Conservation (phyloP, 331 rosid species). For the Stylosanthes scabra region DNA sequence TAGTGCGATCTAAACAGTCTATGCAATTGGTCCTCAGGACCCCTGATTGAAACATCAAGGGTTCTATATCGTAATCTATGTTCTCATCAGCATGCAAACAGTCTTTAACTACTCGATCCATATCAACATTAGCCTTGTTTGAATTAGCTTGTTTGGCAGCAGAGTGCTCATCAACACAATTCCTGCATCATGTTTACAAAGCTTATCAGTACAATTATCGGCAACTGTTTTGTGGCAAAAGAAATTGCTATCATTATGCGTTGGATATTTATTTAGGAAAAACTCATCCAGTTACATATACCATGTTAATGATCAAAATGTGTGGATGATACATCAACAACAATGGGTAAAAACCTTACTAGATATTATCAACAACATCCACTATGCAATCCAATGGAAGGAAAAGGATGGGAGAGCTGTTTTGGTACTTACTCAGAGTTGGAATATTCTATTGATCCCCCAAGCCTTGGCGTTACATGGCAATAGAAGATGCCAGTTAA, state of each 20-base stretch:
- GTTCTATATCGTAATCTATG: constrained; percentile 36
- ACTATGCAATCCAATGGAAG: background rate
- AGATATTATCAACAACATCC: background rate
- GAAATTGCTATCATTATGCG: background rate
- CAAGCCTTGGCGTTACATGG: constrained; percentile 57
- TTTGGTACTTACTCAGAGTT: constrained; percentile 59
- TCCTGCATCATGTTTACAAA: constrained; percentile 48
- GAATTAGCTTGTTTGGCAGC: constrained; percentile 45
- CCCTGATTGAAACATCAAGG: constrained; percentile 61
- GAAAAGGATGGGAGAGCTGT: background rate
- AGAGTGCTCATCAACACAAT: constrained; percentile 40
- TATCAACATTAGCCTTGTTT: constrained; percentile 49
- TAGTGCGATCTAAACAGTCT: constrained; percentile 86
- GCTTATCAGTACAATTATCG: constrained; percentile 9
- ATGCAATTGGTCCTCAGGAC: constrained; percentile 83
- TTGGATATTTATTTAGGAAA: background rate
- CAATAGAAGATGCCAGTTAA: constrained; percentile 82
- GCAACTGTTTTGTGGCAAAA: constrained; percentile 27
- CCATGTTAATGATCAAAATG: background rate
- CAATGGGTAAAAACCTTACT: constrained; percentile 17
- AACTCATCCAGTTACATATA: background rate
- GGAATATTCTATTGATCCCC: constrained; percentile 48
- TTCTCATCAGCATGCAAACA: constrained; percentile 32
- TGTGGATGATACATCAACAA: background rate
- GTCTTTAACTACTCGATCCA: constrained; percentile 48